Evolutionary conservation across 208 protist species (phyloP), one percentile per base, ranked within the genome.

Genomic region (Endotrypanum monterogeii): DNA sequence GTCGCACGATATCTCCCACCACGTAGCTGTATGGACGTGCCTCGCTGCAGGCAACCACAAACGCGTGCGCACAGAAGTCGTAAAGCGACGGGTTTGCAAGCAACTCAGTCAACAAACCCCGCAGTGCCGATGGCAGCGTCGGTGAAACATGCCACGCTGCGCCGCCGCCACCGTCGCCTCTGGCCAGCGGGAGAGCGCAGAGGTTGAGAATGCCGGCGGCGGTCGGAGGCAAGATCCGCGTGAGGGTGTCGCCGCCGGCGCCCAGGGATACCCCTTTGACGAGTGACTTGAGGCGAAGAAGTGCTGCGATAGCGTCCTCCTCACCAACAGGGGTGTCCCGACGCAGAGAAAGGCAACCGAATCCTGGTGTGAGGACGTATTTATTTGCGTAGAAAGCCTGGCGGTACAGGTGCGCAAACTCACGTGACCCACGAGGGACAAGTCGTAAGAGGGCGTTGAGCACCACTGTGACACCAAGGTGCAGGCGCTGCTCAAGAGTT

Each of bases 401-500:
- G 6, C 80, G 69, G 66, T 94, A 95, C 50, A 73, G 66, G 32
- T 55, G 74, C 5, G 66, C 16, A 55, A 88, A 96, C 11, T 52
- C 44, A 12, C 54, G 39, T 2, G 32, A 66, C 25, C 9, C 56
- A 30, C 73, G 62, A 0, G 63, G 50, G 0, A 82, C 80, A 32
- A 94, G 51, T 2, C 25, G 14, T 35, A 89, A 57, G 18, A 86
- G 60, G 3, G 51, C 61, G 56, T 97, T 94, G 18, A 85, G 50
- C 32, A 90, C 77, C 63, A 83, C 74, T 16, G 80, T 76, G 18
- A 92, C 11, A 37, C 60, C 85, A 14, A 92, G 62, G 58, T 95
- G 89, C 18, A 97, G 82, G 9, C 93, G 85, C 50, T 95, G 85
- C 76, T 92, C 84, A 1, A 97, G 4, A 4, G 93, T 97, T 70